Conservation (phyloP, 2,329 filamentous ascomycete species). For the Nakataea oryzae region DNA sequence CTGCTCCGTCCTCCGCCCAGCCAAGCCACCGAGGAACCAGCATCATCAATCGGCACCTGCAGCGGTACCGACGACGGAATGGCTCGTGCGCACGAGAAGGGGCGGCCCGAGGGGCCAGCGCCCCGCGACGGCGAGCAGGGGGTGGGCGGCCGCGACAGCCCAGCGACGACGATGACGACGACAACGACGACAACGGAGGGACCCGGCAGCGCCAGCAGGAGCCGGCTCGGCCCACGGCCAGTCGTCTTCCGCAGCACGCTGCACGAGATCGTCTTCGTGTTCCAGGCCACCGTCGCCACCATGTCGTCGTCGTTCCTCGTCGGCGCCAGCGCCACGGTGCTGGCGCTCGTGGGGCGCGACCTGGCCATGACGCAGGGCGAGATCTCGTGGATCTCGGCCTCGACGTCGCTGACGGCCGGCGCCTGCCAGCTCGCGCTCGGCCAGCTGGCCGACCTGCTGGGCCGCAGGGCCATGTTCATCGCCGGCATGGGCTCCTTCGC, state of each 20-base stretch:
- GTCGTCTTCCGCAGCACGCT: conserved; percentile 50
- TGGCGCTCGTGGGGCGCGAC: conserved; percentile 47
- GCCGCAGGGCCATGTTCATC: conserved; percentile 51
- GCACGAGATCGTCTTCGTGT: conserved; percentile 54
- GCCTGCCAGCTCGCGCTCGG: conserved; percentile 58
- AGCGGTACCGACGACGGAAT: background rate
- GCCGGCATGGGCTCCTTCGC: conserved; percentile 48
- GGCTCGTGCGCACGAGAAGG: background rate
- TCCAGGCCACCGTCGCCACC: conserved; percentile 57
- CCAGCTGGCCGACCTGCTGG: conserved; percentile 54
- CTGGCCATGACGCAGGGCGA: conserved; percentile 54
- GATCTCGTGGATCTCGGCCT: conserved; percentile 57
- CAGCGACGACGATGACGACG: background rate
- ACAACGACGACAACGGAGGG: no score
- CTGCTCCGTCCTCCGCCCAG: no score
- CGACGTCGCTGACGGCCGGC: conserved; percentile 52
- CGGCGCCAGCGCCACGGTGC: conserved; percentile 51
- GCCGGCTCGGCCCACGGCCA: conserved; percentile 28
- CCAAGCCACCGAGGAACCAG: no score
- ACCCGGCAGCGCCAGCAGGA: background rate
- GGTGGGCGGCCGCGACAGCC: background rate
- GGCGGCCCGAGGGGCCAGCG: background rate
- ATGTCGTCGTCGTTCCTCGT: conserved; percentile 50
- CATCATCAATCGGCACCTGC: background rate
- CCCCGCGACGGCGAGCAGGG: background rate